Conservation (phyloP, 2,329 filamentous ascomycete species). For the Colletotrichum sp. region DNA sequence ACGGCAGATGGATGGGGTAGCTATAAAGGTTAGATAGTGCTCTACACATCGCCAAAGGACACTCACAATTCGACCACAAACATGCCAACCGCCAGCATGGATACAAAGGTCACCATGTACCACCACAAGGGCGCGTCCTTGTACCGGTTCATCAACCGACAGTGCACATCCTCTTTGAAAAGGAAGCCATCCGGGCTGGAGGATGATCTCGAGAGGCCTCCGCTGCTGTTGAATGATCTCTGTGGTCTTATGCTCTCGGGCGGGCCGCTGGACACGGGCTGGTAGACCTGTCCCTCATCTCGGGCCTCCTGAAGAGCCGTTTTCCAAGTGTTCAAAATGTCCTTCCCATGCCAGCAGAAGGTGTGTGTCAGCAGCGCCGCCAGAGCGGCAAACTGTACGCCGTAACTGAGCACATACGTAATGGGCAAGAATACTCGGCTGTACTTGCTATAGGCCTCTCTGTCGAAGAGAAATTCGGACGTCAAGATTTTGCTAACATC, state of each 20-base stretch:
- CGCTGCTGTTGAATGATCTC: conserved; percentile 12
- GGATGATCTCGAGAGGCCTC: conserved; percentile 37
- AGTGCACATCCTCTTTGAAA: conserved; percentile 80
- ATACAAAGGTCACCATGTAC: conserved; percentile 78
- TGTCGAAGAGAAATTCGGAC: conserved; percentile 77
- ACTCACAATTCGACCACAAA: conserved; percentile 85
- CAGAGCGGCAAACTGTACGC: conserved; percentile 83
- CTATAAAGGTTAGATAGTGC: conserved; percentile 40
- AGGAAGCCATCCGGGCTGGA: conserved; percentile 60
- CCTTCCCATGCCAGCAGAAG: conserved; percentile 81
- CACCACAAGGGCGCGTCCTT: conserved; percentile 81
- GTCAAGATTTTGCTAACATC: conserved; percentile 83
- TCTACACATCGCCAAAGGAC: background rate
- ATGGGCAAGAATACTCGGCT: conserved; percentile 86
- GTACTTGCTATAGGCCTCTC: conserved; percentile 77
- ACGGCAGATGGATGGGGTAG: conserved; percentile 82
- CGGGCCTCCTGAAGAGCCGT: conserved; percentile 69
- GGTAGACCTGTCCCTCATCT: conserved; percentile 56
- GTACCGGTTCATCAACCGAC: conserved; percentile 82
- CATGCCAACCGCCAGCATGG: conserved; percentile 79
- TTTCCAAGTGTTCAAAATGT: conserved; percentile 80
- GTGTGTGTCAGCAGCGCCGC: conserved; percentile 83
- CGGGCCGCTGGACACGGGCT: conserved; percentile 47
- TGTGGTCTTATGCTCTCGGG: conserved; percentile 12
- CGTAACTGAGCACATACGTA: conserved; percentile 87